Percentiles rank a stretch among this genome's conserved stretches.
These are phyloP conservation scores for Areca catechu DNA, from an alignment of 176 grass and related monocot species.

Conservation along the genomic window DNA sequence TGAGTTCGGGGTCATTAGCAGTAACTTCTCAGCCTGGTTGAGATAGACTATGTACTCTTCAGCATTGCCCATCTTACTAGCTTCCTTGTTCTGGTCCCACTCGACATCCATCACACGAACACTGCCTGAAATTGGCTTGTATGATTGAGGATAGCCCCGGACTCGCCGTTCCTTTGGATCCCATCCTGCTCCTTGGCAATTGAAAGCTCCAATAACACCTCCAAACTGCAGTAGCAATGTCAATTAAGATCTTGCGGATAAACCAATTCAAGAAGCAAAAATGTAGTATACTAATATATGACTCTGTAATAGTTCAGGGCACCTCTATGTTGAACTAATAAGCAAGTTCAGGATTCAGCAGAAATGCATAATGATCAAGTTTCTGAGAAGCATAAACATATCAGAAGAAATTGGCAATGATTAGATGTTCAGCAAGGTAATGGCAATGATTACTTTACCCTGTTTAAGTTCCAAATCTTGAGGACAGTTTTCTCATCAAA, in stretches of 20 bases:
- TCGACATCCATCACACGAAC: slow-evolving; percentile 8
- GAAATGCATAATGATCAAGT: too few relatives aligned
- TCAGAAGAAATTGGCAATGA: too few relatives aligned
- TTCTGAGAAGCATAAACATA: too few relatives aligned
- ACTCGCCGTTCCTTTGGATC: slow-evolving; percentile 4
- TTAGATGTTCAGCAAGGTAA: too few relatives aligned
- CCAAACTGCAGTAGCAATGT: slow-evolving; percentile 4
- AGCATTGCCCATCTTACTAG: background rate
- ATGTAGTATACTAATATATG: too few relatives aligned
- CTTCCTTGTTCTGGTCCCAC: slow-evolving; percentile 11
- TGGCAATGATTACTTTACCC: background rate
- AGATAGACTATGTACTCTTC: slow-evolving; percentile 4
- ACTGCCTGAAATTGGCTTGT: slow-evolving; percentile 5
- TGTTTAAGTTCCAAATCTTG: slow-evolving; percentile 26
- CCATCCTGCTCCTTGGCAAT: slow-evolving; percentile 26
- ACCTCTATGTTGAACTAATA: too few relatives aligned
- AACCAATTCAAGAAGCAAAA: too few relatives aligned
- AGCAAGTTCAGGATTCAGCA: too few relatives aligned
- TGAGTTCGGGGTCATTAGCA: background rate
- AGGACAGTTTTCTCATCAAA: slow-evolving; percentile 16
- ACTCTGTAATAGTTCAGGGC: too few relatives aligned
- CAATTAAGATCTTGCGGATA: too few relatives aligned
- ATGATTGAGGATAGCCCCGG: background rate
- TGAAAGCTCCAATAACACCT: slow-evolving; percentile 18
- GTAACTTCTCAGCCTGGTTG: background rate